A percentile compares a stretch with the other conserved stretches of the same genome.
phyloP scores from a whole-genome alignment of 108 stramenopile species.

The Fragilariopsis cylindrus region DNA sequence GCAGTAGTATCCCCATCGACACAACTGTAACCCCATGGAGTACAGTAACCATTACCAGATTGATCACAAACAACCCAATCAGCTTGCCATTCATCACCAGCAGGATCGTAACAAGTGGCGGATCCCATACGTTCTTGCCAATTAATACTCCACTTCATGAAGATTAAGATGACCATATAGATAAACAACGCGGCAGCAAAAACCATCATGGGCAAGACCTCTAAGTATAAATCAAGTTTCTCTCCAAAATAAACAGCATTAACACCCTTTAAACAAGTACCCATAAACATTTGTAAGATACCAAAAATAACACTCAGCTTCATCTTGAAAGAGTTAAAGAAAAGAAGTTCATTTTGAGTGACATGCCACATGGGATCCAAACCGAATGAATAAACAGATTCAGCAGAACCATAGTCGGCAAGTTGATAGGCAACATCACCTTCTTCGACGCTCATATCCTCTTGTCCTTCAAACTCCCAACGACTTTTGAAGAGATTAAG shows the following conservation, averaged over 20 bases:
- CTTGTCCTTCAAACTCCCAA: conserved; percentile 74
- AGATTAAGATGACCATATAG: conserved; percentile 98
- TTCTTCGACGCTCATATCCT: conserved; percentile 59
- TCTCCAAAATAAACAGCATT: conserved; percentile 95
- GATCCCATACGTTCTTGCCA: conserved; percentile 96
- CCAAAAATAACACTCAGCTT: conserved; percentile 98
- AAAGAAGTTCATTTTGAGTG: conserved; percentile 92
- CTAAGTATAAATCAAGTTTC: conserved; percentile 86
- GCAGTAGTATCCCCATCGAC: conserved; percentile 55
- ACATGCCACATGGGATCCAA: conserved; percentile 98
- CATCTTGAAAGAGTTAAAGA: conserved; percentile 99
- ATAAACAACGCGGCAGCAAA: conserved; percentile 92
- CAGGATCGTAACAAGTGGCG: conserved; percentile 87
- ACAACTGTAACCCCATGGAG: conserved; percentile 85
- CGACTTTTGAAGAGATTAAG: conserved; percentile 91
- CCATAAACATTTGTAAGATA: conserved; percentile 96
- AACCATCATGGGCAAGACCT: conserved; percentile 97
- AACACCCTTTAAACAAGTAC: conserved; percentile 90
- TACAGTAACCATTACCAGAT: conserved; percentile 64
- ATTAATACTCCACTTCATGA: conserved; percentile 97
- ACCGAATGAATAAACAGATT: conserved; percentile 96
- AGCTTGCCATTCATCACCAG: conserved; percentile 66
- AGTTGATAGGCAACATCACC: conserved; percentile 65
- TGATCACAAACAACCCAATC: conserved; percentile 69
- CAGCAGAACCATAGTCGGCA: conserved; percentile 70